Evolutionary conservation across 768 basidiomycete species (phyloP), one percentile per base, ranked within the genome.

Genomic region (Boletus vinaceobasis): DNA sequence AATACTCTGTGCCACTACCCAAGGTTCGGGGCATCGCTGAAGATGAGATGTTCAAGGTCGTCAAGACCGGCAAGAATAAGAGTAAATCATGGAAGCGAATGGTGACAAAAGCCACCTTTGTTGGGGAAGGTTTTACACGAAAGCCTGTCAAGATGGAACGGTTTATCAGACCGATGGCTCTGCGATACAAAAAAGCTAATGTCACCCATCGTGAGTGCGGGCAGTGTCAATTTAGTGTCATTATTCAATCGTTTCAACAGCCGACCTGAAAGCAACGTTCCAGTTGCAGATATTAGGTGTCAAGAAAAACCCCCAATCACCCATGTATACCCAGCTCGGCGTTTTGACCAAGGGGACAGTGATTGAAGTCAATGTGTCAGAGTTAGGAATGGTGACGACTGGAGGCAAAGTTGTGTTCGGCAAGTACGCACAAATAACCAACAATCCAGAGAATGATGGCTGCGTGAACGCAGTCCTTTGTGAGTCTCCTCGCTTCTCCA

Each of bases 121-220:
- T 99, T 32, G 96, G 96, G 5, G 94, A 98, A 71, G 88, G 92
- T 17, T 99, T 98, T 71, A 99, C 97, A 15, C 80, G 97, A 57
- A 98, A 98, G 72, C 97, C 97, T 1, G 95, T 98, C 56, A 99
- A 99, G 76, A 90, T 98, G 87, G 97, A 99, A 74, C 80, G 97
- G 42, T 99, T 99, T 72, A 86, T 99, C 55, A 80, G 97, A 57
- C 97, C 97, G 5, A 97, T 97, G 92, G 97, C 95, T 36, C 75
- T 99, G 62, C 87, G 97, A 45, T 94, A 94, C 75, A 98, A 94
- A 74, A 98, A 96, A 72, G 97, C 94, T 13, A 98, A 99, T 67
- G 96, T 99, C 9, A 98, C 97, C 9, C 97, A 99, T 80, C 97
- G 96, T 97, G 64, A 59, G 83, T 73, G n/a, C 21, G 21, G 38